Conservation (phyloP, 2,329 filamentous ascomycete species). For the Fusarium tanahbumbuense region DNA sequence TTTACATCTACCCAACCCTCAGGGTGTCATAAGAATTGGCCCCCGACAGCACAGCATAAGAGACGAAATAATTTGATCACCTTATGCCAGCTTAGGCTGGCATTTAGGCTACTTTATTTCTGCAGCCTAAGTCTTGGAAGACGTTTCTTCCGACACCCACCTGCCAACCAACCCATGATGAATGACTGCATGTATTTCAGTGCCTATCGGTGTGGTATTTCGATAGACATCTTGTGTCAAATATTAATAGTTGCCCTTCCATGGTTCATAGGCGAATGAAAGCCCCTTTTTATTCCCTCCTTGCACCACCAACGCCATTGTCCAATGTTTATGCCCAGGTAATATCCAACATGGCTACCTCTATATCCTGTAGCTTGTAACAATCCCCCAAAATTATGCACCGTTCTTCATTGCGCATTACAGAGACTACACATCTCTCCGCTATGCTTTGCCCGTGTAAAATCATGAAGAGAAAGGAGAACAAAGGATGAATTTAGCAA, state of each 20-base stretch:
- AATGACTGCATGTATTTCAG: background rate
- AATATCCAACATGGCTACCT: background rate
- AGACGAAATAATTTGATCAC: no score
- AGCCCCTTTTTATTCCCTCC: background rate
- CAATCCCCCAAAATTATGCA: background rate
- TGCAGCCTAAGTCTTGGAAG: no score
- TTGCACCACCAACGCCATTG: slow-evolving; percentile 6
- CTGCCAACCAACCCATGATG: background rate
- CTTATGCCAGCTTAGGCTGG: no score
- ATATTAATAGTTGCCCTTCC: background rate
- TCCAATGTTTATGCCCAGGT: background rate
- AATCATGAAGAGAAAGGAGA: background rate
- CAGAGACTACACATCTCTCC: background rate
- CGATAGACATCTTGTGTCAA: background rate
- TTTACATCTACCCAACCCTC: background rate
- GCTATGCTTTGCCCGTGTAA: background rate
- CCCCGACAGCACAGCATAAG: no score
- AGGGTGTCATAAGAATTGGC: no score
- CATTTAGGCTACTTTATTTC: no score
- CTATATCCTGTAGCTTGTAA: slow-evolving; percentile 2
- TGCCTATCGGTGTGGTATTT: background rate
- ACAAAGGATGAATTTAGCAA: background rate
- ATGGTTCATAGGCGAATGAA: slow-evolving; percentile 1
- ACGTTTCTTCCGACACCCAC: no score
- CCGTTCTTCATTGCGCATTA: slow-evolving; percentile 25